phyloP scores from a whole-genome alignment of 177 flowering plant genomes.

The Telopea speciosissima region DNA sequence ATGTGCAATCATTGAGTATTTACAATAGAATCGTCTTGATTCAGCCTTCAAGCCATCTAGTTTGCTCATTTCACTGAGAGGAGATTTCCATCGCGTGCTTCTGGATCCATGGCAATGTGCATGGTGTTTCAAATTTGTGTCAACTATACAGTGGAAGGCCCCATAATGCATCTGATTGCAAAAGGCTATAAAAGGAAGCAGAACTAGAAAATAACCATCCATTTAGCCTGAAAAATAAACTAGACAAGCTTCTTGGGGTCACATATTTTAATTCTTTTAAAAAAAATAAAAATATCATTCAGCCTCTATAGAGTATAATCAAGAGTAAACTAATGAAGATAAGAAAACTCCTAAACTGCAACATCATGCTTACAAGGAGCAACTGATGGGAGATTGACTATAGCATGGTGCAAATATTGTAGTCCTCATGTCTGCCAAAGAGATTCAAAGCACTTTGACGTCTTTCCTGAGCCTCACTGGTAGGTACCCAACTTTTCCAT shows the following conservation, averaged over 20 bases:
- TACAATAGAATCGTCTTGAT: conserved; percentile 20
- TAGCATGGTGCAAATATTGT: conserved; percentile 12
- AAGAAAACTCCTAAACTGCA: background rate
- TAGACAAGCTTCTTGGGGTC: conserved; percentile 23
- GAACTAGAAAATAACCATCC: conserved; percentile 43
- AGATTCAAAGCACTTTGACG: conserved; percentile 12
- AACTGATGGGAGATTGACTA: conserved; percentile 15
- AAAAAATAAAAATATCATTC: conserved; percentile 4
- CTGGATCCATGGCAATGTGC: conserved; percentile 19
- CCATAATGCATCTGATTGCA: conserved; percentile 44
- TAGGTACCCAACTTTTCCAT: conserved; percentile 10
- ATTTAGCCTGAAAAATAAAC: conserved; percentile 43
- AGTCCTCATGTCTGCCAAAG: conserved; percentile 9
- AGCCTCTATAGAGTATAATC: background rate
- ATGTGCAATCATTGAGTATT: conserved; percentile 15
- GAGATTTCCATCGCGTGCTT: conserved; percentile 32
- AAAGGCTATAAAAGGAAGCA: conserved; percentile 52
- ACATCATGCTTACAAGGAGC: conserved; percentile 30
- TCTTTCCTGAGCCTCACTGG: conserved; percentile 5
- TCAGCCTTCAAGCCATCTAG: conserved; percentile 24
- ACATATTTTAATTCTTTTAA: conserved; percentile 9
- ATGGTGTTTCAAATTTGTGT: conserved; percentile 15
- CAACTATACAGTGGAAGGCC: conserved; percentile 23
- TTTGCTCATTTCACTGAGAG: conserved; percentile 35
- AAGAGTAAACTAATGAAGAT: background rate